phyloP scores from a whole-genome alignment of 1,284 basidiomycete genomes.

The Fomitiporia mediterranea region DNA sequence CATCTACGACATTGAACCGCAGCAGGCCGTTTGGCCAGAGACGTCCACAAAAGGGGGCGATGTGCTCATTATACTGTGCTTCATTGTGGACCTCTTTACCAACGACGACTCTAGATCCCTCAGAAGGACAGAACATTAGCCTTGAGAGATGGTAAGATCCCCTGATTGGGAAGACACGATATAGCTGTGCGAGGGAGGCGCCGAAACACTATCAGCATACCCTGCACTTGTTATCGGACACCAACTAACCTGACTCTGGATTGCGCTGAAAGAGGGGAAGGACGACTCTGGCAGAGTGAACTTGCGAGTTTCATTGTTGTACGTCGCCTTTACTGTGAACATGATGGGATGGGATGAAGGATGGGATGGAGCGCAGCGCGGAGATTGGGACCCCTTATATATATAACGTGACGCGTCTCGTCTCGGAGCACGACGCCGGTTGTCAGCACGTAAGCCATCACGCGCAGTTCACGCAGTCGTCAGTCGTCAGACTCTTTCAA shows the following conservation, averaged over 20 bases:
- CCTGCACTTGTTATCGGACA: too few species aligned
- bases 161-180: conserved; percentile 61
- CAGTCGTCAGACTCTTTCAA: too few species aligned
- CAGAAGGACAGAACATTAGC: conserved; percentile 53
- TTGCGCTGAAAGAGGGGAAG: conserved; percentile 42
- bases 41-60: conserved; percentile 45
- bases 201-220: too few species aligned
- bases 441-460: background rate
- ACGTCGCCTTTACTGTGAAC: conserved; percentile 54
- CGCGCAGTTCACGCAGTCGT: background rate
- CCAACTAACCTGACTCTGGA: conserved; percentile 39
- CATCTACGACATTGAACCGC: conserved; percentile 58
- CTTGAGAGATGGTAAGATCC: conserved; percentile 56
- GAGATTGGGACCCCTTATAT: background rate
- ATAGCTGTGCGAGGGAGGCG: conserved; percentile 44
- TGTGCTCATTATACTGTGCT: conserved; percentile 51
- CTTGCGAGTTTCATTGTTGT: conserved; percentile 46
- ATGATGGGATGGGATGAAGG: conserved; percentile 32
- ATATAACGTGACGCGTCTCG: conserved; percentile 8
- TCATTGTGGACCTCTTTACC: conserved; percentile 52
- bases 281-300: conserved; percentile 38
- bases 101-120: conserved; percentile 49
- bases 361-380: background rate
- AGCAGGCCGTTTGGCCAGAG: conserved; percentile 53
- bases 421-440: background rate